Percentiles rank a stretch among this genome's conserved stretches.
Evolutionary conservation across 805 yeast species (phyloP).

Genomic region (Schizosaccharomyces pombe): ASM294v3 CU329670.1:3147001-3147500

Average conservation of each 20-base stretch:
- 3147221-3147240: background rate
- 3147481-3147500: constrained; percentile 36
- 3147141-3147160: no score
- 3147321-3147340: background rate
- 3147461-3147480: constrained; percentile 12
- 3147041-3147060: no score
- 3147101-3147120: no score
- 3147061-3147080: no score
- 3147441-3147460: background rate
- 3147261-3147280: background rate
- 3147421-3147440: background rate
- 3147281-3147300: background rate
- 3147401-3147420: background rate
- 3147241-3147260: background rate
- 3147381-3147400: background rate
- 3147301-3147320: background rate
- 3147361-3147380: background rate
- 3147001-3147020: no score
- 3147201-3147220: background rate
- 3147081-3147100: no score
- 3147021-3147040: no score
- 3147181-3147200: background rate
- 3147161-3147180: no score
- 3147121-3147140: no score
- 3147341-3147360: background rate